Evolutionary conservation across 495 filamentous ascomycete genomes (phyloP).

Genomic region (Thermochaetoides thermophila): DNA sequence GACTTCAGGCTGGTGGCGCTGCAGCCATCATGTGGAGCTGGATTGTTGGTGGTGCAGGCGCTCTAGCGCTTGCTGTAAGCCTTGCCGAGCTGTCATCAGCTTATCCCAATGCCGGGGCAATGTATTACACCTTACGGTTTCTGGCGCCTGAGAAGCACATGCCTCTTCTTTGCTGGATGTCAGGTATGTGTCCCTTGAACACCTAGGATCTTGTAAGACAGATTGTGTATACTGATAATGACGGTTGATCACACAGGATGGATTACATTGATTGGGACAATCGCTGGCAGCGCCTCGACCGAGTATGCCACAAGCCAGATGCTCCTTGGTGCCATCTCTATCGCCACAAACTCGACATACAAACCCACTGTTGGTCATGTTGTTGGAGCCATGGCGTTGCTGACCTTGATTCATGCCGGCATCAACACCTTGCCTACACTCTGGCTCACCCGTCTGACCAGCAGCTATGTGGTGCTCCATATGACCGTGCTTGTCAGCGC

Average conservation of each 20-base stretch:
- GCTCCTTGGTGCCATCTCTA: conserved; percentile 50
- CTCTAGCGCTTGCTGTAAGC: conserved; percentile 46
- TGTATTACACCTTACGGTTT: conserved; percentile 36
- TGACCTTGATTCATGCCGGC: conserved; percentile 38
- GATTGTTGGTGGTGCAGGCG: conserved; percentile 47
- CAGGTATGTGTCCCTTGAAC: no score
- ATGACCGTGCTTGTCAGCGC: conserved; percentile 42
- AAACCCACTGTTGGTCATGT: conserved; percentile 36
- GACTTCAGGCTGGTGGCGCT: conserved; percentile 43
- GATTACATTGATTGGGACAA: conserved; percentile 53
- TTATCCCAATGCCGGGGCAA: conserved; percentile 41
- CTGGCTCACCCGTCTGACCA: conserved; percentile 51
- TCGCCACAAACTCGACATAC: conserved; percentile 42
- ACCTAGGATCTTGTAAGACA: no score
- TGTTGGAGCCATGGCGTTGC: conserved; percentile 45
- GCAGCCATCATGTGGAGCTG: conserved; percentile 50
- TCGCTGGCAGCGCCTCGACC: conserved; percentile 48
- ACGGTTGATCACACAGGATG: conserved; percentile 39
- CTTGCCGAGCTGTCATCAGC: conserved; percentile 45
- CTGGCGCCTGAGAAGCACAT: conserved; percentile 27
- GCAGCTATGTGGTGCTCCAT: conserved; percentile 51
- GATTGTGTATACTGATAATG: no score
- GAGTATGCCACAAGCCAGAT: conserved; percentile 56
- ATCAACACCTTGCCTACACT: conserved; percentile 47
- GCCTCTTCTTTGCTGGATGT: conserved; percentile 34